Evolutionary conservation across 2,329 filamentous ascomycete species (phyloP).

Genomic region (Aureobasidium sp.): DNA sequence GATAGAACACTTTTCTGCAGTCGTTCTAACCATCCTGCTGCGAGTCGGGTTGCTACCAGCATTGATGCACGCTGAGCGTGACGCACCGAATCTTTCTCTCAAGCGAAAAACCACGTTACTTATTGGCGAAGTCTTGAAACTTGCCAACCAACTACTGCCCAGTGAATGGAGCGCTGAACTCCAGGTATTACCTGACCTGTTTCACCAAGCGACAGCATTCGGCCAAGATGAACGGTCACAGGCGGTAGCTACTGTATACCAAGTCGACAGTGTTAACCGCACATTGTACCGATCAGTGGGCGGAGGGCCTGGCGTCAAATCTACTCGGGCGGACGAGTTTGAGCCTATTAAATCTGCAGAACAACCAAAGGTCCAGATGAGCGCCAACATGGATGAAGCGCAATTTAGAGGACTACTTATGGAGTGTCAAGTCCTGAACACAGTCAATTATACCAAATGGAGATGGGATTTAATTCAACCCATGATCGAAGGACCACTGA

Average conservation of each 20-base stretch:
- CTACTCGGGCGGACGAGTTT: slow-evolving; percentile 5
- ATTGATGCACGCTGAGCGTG: slow-evolving; percentile 56
- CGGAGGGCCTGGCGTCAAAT: slow-evolving; percentile 2
- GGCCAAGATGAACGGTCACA: slow-evolving; percentile 65
- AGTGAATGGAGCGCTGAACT: slow-evolving; percentile 73
- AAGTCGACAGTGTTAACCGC: slow-evolving; percentile 94
- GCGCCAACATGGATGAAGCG: slow-evolving; percentile 55
- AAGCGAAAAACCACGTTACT: slow-evolving; percentile 86
- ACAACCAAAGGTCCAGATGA: slow-evolving; percentile 48
- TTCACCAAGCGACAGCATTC: slow-evolving; percentile 68
- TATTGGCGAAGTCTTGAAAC: slow-evolving; percentile 83
- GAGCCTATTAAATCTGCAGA: slow-evolving; percentile 32
- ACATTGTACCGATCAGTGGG: slow-evolving; percentile 70
- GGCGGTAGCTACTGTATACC: slow-evolving; percentile 87
- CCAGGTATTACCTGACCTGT: slow-evolving; percentile 80
- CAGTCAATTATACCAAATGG: slow-evolving; percentile 91
- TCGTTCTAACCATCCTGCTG: slow-evolving; percentile 78
- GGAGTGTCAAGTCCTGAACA: slow-evolving; percentile 80
- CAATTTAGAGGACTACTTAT: slow-evolving; percentile 58
- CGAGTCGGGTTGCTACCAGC: slow-evolving; percentile 61
- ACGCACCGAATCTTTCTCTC: slow-evolving; percentile 60
- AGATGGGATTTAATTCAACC: slow-evolving; percentile 91
- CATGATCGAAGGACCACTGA: slow-evolving; percentile 85
- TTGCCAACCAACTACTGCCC: slow-evolving; percentile 79
- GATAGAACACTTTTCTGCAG: slow-evolving; percentile 86